phyloP scores from a whole-genome alignment of 176 grass and related monocot genomes.

The Dactylis glomerata region DNA sequence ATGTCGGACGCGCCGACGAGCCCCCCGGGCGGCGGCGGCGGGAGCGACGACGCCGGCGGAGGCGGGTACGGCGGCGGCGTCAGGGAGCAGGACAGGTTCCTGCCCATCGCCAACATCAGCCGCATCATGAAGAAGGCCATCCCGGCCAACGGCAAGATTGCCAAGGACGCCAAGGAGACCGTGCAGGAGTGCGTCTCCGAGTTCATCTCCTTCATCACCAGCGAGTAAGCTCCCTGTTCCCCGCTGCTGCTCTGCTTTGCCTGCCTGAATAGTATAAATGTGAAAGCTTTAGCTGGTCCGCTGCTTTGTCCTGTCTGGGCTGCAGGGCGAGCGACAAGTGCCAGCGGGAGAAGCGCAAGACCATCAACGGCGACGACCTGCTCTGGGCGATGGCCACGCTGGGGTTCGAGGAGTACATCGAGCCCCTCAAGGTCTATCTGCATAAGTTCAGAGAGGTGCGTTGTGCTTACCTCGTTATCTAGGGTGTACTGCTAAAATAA shows the following conservation, averaged over 20 bases:
- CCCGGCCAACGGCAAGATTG: constrained; percentile 74
- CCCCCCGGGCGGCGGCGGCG: constrained; percentile 47
- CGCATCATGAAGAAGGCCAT: constrained; percentile 93
- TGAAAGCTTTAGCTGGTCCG: neutral
- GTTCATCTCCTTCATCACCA: constrained; percentile 90
- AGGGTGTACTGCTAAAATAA: neutral
- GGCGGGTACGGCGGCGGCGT: constrained; percentile 41
- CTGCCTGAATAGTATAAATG: neutral
- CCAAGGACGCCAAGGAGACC: constrained; percentile 81
- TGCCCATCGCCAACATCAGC: constrained; percentile 79
- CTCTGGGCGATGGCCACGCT: constrained; percentile 80
- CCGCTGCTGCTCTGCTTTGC: neutral
- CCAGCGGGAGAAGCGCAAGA: constrained; percentile 80
- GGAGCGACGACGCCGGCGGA: constrained; percentile 36
- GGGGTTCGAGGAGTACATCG: constrained; percentile 78
- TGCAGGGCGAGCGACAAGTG: constrained; percentile 78
- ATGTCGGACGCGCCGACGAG: constrained; percentile 58
- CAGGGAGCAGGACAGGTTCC: constrained; percentile 78
- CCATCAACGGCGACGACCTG: constrained; percentile 72
- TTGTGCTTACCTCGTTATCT: neutral
- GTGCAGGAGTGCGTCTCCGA: constrained; percentile 86
- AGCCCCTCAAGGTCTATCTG: constrained; percentile 73
- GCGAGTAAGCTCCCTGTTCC: constrained; percentile 65
- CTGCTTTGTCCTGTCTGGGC: constrained; percentile 19
- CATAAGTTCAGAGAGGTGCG: constrained; percentile 74